phyloP scores from a whole-genome alignment of 306 rosid genomes.

The Ormosia emarginata region DNA sequence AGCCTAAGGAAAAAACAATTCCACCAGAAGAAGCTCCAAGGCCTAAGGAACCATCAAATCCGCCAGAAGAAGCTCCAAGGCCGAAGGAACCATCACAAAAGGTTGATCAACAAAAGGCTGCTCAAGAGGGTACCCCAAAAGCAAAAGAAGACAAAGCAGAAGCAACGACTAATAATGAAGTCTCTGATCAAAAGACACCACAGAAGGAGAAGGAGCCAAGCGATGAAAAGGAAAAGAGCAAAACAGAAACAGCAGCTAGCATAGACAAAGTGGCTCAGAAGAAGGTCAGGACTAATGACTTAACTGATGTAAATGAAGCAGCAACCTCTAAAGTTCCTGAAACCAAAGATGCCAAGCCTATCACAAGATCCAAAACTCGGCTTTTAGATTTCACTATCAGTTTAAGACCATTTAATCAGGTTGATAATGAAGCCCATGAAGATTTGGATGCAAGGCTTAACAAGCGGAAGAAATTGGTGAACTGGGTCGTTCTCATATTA shows the following conservation, averaged over 20 bases:
- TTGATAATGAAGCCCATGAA: background rate
- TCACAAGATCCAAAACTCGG: slow-evolving; percentile 26
- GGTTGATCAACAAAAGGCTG: slow-evolving; percentile 2
- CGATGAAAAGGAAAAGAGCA: slow-evolving; percentile 6
- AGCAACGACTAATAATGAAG: background rate
- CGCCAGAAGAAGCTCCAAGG: background rate
- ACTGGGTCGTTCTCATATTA: slow-evolving; percentile 30
- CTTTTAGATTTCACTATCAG: slow-evolving; percentile 27
- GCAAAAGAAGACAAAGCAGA: slow-evolving; percentile 10
- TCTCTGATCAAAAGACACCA: background rate
- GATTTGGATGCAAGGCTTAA: background rate
- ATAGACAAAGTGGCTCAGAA: background rate
- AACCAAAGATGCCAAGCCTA: background rate
- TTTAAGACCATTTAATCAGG: slow-evolving; percentile 16
- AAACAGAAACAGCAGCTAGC: slow-evolving; percentile 11
- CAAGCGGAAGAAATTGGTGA: slow-evolving; percentile 39
- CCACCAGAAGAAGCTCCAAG: background rate
- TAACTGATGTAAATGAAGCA: slow-evolving; percentile 14
- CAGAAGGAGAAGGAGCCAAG: slow-evolving; percentile 27
- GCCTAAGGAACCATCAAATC: background rate
- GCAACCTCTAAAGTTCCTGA: background rate
- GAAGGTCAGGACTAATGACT: slow-evolving; percentile 4
- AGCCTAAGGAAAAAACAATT: slow-evolving; percentile 18
- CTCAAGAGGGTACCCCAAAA: slow-evolving; percentile 5
- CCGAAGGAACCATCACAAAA: slow-evolving; percentile 9